phyloP scores from a whole-genome alignment of 2,329 filamentous ascomycete genomes.

The Penicillium thymicola region DNA sequence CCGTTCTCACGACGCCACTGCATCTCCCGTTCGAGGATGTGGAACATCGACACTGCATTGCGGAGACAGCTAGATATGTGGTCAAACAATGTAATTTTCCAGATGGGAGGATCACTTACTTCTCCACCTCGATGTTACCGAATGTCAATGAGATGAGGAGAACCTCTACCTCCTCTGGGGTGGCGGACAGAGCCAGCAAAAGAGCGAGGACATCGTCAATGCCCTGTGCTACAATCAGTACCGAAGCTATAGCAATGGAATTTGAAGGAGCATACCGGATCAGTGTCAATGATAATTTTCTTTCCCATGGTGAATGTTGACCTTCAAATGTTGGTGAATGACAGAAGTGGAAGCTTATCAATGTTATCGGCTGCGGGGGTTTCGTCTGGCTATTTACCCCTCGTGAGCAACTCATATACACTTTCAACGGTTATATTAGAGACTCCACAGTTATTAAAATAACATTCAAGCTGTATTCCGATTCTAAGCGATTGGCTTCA shows the following conservation, averaged over 20 bases:
- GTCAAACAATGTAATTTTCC: background rate
- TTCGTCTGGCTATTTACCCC: background rate
- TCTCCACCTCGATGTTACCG: slow-evolving; percentile 85
- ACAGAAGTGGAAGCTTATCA: slow-evolving; percentile 10
- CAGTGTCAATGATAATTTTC: slow-evolving; percentile 92
- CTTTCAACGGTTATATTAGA: background rate
- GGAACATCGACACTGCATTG: slow-evolving; percentile 86
- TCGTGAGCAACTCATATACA: background rate
- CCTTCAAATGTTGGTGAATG: background rate
- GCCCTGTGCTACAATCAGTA: slow-evolving; percentile 46
- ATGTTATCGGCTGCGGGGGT: slow-evolving; percentile 10
- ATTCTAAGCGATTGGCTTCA: background rate
- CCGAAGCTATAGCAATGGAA: background rate
- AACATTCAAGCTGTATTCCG: background rate
- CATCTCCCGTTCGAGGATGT: slow-evolving; percentile 85
- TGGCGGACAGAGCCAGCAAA: slow-evolving; percentile 77
- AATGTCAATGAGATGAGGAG: slow-evolving; percentile 85
- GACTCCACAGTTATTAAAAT: background rate
- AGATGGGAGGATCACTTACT: slow-evolving; percentile 46
- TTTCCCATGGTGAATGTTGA: slow-evolving; percentile 54
- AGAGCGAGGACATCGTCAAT: slow-evolving; percentile 90
- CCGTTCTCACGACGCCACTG: slow-evolving; percentile 73
- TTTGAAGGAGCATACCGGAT: slow-evolving; percentile 62
- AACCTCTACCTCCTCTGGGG: slow-evolving; percentile 80
- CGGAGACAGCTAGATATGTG: slow-evolving; percentile 64